These are phyloP conservation scores for Thermoascus crustaceus DNA, from an alignment of 2,329 filamentous ascomycete species.

Conservation along the genomic window DNA sequence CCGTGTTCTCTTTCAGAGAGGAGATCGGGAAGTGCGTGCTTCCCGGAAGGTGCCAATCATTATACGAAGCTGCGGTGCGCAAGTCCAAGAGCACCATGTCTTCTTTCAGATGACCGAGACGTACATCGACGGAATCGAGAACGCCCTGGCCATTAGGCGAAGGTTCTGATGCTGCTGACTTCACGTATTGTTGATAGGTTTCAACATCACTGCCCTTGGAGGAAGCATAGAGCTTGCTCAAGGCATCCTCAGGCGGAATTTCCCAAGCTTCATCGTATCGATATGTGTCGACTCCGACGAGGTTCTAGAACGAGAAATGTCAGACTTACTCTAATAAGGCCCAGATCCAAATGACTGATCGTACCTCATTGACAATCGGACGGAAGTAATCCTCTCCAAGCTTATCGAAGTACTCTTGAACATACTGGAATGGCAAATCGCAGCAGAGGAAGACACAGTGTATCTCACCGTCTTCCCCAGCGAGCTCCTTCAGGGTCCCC, in stretches of 20 bases:
- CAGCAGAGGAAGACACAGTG: conserved; percentile 55
- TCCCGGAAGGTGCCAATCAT: conserved; percentile 8
- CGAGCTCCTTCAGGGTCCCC: conserved; percentile 38
- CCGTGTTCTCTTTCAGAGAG: not conserved
- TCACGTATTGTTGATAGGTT: conserved; percentile 10
- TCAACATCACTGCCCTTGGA: conserved; percentile 7
- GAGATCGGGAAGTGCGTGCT: conserved; percentile 22
- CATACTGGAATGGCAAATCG: conserved; percentile 56
- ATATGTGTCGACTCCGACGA: conserved; percentile 45
- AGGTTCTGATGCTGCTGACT: not conserved
- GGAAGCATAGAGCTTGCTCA: conserved; percentile 30
- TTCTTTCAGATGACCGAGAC: not conserved
- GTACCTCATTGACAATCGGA: conserved; percentile 40
- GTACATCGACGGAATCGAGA: not conserved
- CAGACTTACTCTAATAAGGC: conserved; percentile 4
- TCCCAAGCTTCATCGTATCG: conserved; percentile 52
- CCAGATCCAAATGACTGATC: conserved; percentile 6
- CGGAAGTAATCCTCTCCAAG: conserved; percentile 43
- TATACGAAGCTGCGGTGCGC: not conserved
- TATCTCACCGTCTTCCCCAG: conserved; percentile 38
- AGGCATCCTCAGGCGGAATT: conserved; percentile 31
- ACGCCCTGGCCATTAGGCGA: not conserved
- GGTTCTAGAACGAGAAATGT: conserved; percentile 24
- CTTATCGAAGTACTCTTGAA: conserved; percentile 53
- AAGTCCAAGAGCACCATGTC: conserved; percentile 1